Percentiles rank a stretch among this genome's conserved stretches.
These are phyloP conservation scores for Sicyos edulis DNA, from an alignment of 306 rosid species.

Conservation along the genomic window DNA sequence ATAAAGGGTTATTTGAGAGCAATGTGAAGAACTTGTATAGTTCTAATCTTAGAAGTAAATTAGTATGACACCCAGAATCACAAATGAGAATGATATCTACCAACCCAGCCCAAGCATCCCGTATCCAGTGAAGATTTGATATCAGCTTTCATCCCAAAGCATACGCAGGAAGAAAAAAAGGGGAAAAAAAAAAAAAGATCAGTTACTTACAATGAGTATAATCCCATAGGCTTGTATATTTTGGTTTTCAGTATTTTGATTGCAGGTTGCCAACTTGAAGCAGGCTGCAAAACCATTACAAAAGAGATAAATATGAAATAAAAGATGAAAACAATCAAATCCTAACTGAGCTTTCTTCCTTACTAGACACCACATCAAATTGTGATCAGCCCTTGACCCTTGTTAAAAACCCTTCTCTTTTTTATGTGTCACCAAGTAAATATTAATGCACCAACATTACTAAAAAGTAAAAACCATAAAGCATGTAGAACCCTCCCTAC, in stretches of 20 bases:
- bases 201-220: slow-evolving; percentile 62
- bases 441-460: neutral
- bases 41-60: slow-evolving; percentile 15
- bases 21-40: neutral
- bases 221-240: slow-evolving; percentile 67
- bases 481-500: neutral
- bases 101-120: neutral
- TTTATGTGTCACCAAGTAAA: neutral
- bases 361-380: neutral
- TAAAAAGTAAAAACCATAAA: neutral
- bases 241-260: slow-evolving; percentile 58
- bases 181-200: neutral
- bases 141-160: slow-evolving; percentile 18
- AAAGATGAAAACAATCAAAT: slow-evolving; percentile 2
- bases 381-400: neutral
- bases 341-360: neutral
- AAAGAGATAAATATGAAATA: slow-evolving; percentile 6
- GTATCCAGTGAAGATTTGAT: slow-evolving; percentile 11
- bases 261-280: slow-evolving; percentile 66
- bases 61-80: neutral
- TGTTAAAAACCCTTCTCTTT: neutral
- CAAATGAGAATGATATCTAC: slow-evolving; percentile 15
- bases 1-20: neutral
- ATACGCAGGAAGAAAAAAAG: neutral
- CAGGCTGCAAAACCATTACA: slow-evolving; percentile 53